phyloP scores from a whole-genome alignment of 78 protist genomes.

The Polysphondylium violaceum region DNA sequence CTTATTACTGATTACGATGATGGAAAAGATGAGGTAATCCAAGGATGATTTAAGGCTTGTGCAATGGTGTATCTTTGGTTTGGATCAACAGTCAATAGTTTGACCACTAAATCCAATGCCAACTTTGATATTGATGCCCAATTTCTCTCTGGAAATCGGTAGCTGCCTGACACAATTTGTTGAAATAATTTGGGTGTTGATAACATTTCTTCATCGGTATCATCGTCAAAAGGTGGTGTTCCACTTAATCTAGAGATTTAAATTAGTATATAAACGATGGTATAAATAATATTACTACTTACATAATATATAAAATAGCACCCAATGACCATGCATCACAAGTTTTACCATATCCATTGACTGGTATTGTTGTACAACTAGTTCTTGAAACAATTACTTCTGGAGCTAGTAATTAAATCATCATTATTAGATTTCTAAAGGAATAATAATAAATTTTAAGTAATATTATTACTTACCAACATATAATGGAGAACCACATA shows the following conservation, averaged over 20 bases:
- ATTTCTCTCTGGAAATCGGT: background rate
- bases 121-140: constrained; percentile 4
- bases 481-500: constrained; percentile 70
- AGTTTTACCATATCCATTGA: constrained; percentile 54
- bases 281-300: background rate
- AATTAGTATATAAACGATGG: background rate
- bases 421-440: background rate
- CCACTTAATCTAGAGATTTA: constrained; percentile 17
- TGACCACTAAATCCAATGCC: constrained; percentile 80
- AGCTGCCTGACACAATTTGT: constrained; percentile 27
- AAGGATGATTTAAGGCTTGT: constrained; percentile 92
- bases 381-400: constrained; percentile 48
- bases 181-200: constrained; percentile 44
- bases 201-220: background rate
- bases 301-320: constrained; percentile 65
- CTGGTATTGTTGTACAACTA: background rate
- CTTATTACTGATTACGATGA: too few relatives aligned
- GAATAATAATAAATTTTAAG: background rate
- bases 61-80: constrained; percentile 81
- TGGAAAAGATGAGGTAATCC: constrained; percentile 76
- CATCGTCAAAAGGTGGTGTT: constrained; percentile 59
- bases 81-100: constrained; percentile 90
- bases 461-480: background rate
- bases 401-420: too few relatives aligned
- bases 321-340: constrained; percentile 81